A percentile compares a stretch with the other conserved stretches of the same genome.
These are phyloP conservation scores for Cyphellophora europaea DNA, from an alignment of 2,329 filamentous ascomycete genomes.

Conservation along the genomic window DNA sequence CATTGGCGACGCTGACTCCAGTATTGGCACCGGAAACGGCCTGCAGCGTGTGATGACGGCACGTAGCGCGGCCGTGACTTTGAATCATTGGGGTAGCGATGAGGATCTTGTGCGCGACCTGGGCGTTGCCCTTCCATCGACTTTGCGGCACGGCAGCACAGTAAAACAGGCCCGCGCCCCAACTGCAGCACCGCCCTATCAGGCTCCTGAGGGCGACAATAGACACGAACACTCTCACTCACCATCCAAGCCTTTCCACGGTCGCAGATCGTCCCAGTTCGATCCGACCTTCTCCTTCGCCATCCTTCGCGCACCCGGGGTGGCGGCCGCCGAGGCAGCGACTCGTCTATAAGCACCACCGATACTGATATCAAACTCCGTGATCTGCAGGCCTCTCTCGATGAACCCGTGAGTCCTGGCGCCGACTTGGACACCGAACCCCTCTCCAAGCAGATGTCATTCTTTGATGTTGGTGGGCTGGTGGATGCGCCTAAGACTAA, in stretches of 20 bases:
- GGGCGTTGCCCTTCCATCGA: slow-evolving; percentile 56
- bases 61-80: slow-evolving; percentile 54
- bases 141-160: slow-evolving; percentile 29
- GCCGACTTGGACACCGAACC: slow-evolving; percentile 7
- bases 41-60: slow-evolving; percentile 20
- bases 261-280: background rate
- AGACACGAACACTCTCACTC: slow-evolving; percentile 1
- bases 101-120: slow-evolving; percentile 78
- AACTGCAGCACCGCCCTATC: slow-evolving; percentile 28
- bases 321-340: background rate
- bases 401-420: slow-evolving; percentile 5
- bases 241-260: background rate
- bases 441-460: slow-evolving; percentile 49
- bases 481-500: slow-evolving; percentile 41
- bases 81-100: slow-evolving; percentile 76
- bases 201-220: no score
- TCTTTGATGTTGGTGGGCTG: slow-evolving; percentile 77
- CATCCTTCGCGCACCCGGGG: background rate
- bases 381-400: slow-evolving; percentile 7
- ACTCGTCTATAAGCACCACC: slow-evolving; percentile 12
- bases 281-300: background rate
- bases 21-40: slow-evolving; percentile 20
- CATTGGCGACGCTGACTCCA: slow-evolving; percentile 31
- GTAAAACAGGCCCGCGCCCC: slow-evolving; percentile 27
- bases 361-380: slow-evolving; percentile 16